Conservation (phyloP, 169 alveolate genomes). For the Plasmodium fragile region DNA sequence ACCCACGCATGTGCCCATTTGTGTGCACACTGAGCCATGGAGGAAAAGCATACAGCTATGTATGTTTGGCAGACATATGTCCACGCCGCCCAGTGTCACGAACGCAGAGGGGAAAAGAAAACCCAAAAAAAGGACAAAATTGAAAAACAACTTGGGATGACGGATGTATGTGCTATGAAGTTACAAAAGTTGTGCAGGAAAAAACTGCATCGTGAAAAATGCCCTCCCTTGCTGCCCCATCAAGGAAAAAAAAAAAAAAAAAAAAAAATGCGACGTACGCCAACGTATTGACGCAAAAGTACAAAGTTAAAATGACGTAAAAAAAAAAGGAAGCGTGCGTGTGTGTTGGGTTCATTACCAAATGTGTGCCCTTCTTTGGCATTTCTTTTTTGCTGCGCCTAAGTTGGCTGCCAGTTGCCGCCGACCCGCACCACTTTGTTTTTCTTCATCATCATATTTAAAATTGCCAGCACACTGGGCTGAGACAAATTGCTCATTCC, state of each 20-base stretch:
- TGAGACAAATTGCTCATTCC: constrained; percentile 17
- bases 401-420: constrained; percentile 69
- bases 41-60: background rate
- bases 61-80: background rate
- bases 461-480: constrained; percentile 33
- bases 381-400: background rate
- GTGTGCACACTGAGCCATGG: background rate
- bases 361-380: background rate
- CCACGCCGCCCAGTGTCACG: background rate
- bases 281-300: background rate
- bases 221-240: background rate
- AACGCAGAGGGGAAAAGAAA: background rate
- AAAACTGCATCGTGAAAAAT: background rate
- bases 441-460: constrained; percentile 61
- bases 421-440: constrained; percentile 49
- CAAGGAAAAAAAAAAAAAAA: too few relatives aligned
- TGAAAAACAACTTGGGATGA: background rate
- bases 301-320: background rate
- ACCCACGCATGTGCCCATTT: background rate
- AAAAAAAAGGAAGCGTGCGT: background rate
- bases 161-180: background rate
- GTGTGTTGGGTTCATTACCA: background rate
- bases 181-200: background rate
- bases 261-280: background rate
- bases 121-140: background rate